Evolutionary conservation across 176 grass and related monocot species (phyloP).

Genomic region (Puya raimondii): DNA sequence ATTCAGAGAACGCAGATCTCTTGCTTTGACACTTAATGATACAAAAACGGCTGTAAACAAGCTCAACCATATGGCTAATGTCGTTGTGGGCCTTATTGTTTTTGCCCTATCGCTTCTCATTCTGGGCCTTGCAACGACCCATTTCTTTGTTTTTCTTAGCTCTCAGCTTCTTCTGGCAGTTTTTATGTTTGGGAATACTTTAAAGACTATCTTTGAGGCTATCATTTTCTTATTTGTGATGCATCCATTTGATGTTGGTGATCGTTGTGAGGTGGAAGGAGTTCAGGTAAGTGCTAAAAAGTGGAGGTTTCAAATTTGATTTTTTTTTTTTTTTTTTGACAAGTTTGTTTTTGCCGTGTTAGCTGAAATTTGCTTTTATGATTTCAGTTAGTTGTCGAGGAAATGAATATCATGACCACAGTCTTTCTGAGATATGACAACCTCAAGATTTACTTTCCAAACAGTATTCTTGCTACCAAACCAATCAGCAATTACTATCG

Average conservation of each 20-base stretch:
- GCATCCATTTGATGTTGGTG: conserved; percentile 92
- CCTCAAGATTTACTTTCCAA: conserved; percentile 78
- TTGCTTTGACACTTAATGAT: conserved; percentile 90
- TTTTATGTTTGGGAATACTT: conserved; percentile 92
- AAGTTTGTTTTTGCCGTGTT: conserved; percentile 1
- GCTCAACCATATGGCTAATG: conserved; percentile 90
- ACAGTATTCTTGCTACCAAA: conserved; percentile 53
- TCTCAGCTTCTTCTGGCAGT: conserved; percentile 68
- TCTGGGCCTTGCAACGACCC: conserved; percentile 58
- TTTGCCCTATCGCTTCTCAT: conserved; percentile 80
- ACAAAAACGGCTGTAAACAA: conserved; percentile 96
- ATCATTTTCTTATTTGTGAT: conserved; percentile 91
- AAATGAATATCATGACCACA: conserved; percentile 96
- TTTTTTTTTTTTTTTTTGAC: background rate
- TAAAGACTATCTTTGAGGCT: conserved; percentile 85
- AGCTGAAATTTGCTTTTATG: conserved; percentile 11
- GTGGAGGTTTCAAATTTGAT: background rate
- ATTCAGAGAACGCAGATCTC: conserved; percentile 80
- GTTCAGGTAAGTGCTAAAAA: conserved; percentile 46
- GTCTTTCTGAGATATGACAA: conserved; percentile 94
- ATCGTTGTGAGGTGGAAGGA: conserved; percentile 70
- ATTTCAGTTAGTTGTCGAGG: conserved; percentile 77
- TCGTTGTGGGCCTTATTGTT: conserved; percentile 52
- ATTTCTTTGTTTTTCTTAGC: conserved; percentile 75
- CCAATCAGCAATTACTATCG: conserved; percentile 83